phyloP scores from a whole-genome alignment of 108 stramenopile species.

The Chaetoceros muelleri region DNA sequence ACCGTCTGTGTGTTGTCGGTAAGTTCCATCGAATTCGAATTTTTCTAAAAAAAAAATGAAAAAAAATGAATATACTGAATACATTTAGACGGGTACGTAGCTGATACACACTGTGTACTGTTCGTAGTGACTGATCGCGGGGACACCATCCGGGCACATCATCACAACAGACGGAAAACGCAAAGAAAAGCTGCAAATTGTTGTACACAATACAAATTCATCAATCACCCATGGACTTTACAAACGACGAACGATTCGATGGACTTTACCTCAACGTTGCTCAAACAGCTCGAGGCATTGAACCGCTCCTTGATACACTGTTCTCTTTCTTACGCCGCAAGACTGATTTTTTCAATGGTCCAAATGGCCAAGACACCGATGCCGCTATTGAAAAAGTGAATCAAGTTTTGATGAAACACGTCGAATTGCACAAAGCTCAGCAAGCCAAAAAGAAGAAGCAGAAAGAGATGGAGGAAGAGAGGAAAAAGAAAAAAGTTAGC shows the following conservation, averaged over 20 bases:
- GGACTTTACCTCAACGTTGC: slow-evolving; percentile 93
- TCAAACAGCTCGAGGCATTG: slow-evolving; percentile 90
- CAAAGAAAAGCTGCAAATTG: too few species aligned
- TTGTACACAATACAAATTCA: too few species aligned
- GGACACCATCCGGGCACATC: too few species aligned
- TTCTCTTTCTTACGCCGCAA: slow-evolving; percentile 97
- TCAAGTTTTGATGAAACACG: slow-evolving; percentile 66
- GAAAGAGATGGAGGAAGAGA: slow-evolving; percentile 13
- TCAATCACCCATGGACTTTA: too few species aligned
- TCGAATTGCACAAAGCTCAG: slow-evolving; percentile 33
- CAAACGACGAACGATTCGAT: slow-evolving; percentile 94
- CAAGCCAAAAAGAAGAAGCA: slow-evolving; percentile 23
- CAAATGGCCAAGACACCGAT: slow-evolving; percentile 27
- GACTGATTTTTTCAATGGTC: slow-evolving; percentile 95
- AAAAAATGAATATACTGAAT: too few species aligned
- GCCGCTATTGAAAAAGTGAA: slow-evolving; percentile 67
- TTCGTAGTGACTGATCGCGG: too few species aligned
- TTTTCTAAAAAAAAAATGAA: too few species aligned
- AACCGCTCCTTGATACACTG: slow-evolving; percentile 92
- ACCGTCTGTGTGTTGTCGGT: too few species aligned
- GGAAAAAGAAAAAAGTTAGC: slow-evolving; percentile 11
- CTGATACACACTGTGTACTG: too few species aligned
- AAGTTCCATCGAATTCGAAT: too few species aligned
- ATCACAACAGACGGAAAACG: too few species aligned
- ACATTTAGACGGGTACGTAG: too few species aligned